Base-by-base conservation (phyloP, 495 filamentous ascomycete genomes). In the Umbilicaria muhlenbergii region DNA sequence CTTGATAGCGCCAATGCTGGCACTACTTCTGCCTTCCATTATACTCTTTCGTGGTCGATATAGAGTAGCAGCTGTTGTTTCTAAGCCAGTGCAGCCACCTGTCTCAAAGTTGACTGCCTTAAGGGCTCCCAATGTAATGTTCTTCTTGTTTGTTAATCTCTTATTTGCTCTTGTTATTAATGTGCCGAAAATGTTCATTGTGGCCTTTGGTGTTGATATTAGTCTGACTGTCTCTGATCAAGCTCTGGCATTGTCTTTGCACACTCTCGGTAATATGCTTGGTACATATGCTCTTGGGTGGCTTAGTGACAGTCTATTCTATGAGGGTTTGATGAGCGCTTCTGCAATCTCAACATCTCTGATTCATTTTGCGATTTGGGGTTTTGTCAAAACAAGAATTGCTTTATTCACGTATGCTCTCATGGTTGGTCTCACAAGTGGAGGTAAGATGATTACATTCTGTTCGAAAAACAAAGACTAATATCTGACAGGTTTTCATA, bases 171-270 rank as follows among this genome's bases (percentile, higher is more conserved):
- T 51, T 28, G 48, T 44, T 14, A 44, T 41, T 28, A 49, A 51
- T 15, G 48, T 51, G 5, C 48, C 48, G n/a, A 48, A 38, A 34
- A 51, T 51, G 44, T 51, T 51, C 19, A 48, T 51, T 28, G 40
- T 46, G 12, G 40, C 21, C 15, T 51, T 48, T 16, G 47, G 18
- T 15, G 32, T 36, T 33, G 48, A 51, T 35, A 11, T 51, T 14
- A 24, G 21, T 0, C 11, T 51, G 31, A 19, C 31, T 21, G 28
- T 44, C 5, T 42, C 47, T 10, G 47, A 50, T 28, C 47, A 47
- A 41, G 47, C 44, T 4, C 36, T 50, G 15, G 38, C 47, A 28
- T 31, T 50, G 13, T 47, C 47, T 1, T 17, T 47, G n/a, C 34
- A 34, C 8, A 39, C 42, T 6, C 34, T 24, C 3, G 39, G 43